These are phyloP conservation scores for Infundibulicybe gibba DNA, from an alignment of 768 basidiomycete species.

Conservation along the genomic window DNA sequence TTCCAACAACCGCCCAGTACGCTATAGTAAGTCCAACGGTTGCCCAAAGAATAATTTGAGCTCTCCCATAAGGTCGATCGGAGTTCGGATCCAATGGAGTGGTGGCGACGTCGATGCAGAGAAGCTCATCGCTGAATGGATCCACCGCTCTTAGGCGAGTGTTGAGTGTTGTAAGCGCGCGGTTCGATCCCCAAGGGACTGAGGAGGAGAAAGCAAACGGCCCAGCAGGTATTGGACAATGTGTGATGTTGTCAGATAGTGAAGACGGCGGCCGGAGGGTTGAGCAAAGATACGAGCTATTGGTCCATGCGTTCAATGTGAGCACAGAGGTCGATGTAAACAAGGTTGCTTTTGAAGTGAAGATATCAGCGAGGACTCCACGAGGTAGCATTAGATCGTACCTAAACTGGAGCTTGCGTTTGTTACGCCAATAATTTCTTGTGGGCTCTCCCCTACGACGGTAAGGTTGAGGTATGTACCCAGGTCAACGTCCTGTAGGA, in stretches of 20 bases:
- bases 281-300: constrained; percentile 73
- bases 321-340: constrained; percentile 81
- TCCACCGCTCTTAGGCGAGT: constrained; percentile 90
- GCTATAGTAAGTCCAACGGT: constrained; percentile 70
- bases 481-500: constrained; percentile 39
- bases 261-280: constrained; percentile 78
- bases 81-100: constrained; percentile 71
- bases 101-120: constrained; percentile 76
- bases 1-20: constrained; percentile 81
- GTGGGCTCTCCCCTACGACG: constrained; percentile 60
- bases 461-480: constrained; percentile 64
- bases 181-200: constrained; percentile 59
- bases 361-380: constrained; percentile 9
- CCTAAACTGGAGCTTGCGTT: constrained; percentile 64
- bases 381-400: constrained; percentile 29
- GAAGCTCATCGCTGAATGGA: constrained; percentile 73
- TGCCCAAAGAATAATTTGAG: constrained; percentile 66
- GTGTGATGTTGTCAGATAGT: constrained; percentile 44
- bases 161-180: constrained; percentile 77
- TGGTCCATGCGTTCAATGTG: constrained; percentile 69
- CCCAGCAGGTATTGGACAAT: constrained; percentile 80
- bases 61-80: constrained; percentile 60
- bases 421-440: constrained; percentile 56
- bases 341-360: constrained; percentile 61
- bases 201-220: constrained; percentile 78